Evolutionary conservation across 2,329 filamentous ascomycete species (phyloP).

Genomic region (Penicillium sp.): DNA sequence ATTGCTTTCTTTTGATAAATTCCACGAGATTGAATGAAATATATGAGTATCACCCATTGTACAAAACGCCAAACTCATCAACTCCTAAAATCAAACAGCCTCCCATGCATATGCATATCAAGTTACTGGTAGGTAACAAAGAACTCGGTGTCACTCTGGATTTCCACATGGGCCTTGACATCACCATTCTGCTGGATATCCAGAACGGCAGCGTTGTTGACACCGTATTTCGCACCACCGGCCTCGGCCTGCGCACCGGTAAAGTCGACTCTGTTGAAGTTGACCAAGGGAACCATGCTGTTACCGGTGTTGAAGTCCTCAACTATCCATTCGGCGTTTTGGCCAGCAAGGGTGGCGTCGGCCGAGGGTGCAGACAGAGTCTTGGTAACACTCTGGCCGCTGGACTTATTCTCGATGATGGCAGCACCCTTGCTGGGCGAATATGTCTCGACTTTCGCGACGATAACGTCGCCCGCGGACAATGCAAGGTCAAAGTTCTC

Average conservation of each 20-base stretch:
- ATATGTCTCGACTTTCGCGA: constrained; percentile 36
- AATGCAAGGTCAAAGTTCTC: constrained; percentile 52
- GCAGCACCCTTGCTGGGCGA: constrained; percentile 45
- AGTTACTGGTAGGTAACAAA: constrained; percentile 21
- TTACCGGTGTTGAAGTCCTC: constrained; percentile 50
- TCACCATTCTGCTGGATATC: constrained; percentile 46
- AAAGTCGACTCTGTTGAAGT: constrained; percentile 48
- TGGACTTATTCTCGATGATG: constrained; percentile 52
- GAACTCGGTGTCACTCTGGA: constrained; percentile 26
- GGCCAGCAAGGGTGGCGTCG: constrained; percentile 47
- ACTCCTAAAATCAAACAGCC: neutral
- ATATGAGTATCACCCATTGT: neutral
- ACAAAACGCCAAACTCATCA: neutral
- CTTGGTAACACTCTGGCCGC: constrained; percentile 52
- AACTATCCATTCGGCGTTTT: constrained; percentile 63
- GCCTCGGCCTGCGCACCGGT: constrained; percentile 30
- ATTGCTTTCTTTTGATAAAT: neutral
- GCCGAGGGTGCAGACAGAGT: constrained; percentile 45
- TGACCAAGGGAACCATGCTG: constrained; percentile 44
- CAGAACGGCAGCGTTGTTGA: constrained; percentile 42
- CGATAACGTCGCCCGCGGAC: constrained; percentile 45
- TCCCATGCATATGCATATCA: neutral
- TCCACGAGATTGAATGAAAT: neutral
- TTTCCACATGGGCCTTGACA: constrained; percentile 29
- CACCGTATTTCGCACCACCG: constrained; percentile 23